Evolutionary conservation across 257 asterid species (phyloP), one percentile per base, ranked within the genome.

Genomic region (Coffea canephora): DNA sequence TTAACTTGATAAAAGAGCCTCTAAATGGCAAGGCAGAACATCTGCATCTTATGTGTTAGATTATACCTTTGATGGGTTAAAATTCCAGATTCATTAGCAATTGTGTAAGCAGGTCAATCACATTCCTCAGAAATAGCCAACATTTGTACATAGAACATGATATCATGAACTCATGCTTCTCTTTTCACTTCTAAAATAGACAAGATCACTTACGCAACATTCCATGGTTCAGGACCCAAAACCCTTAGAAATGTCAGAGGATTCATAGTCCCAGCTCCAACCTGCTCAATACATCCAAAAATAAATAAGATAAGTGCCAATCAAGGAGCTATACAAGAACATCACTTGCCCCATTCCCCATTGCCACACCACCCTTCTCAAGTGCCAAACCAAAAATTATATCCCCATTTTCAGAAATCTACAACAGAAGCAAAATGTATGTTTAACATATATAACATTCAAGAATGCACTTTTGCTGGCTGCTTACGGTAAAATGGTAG

Each of bases 251-350:
- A 95, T 48, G 99, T 95, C 73, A 90, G 97, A 71, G 99, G 99
- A 86, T 95, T 95, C 98, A 95, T 95, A 65, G 99, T 95, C 79
- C 99, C 99, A 77, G 99, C 99, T 84, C 99, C 99, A 82, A 95
- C 99, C 99, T 95, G 92, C 74, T 64, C 84, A 87, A 83, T 67
- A 82, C 78, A 78, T 86, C 81, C 83, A 81, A 70, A 66, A 50
- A 71, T 55, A 81, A 69, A 70, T 76, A 67, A 75, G 78, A 70
- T 76, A 67, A 75, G 78, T n/a, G 41, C 55, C 31, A n/a, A 65
- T 80, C 39, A 75, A 39, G 68, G 62, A 73, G 66, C 34, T 62
- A 2, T 5, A 59, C 11, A 55, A 66, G 34, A 23, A n/a, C 39
- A 48, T 41, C 16, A 21, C 39, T 21, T 13, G 36, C 25, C 49